A percentile compares a stretch with the other conserved stretches of the same genome.
These are phyloP conservation scores for Skeletonema marinoi DNA, from an alignment of 108 stramenopile species.

Conservation along the genomic window DNA sequence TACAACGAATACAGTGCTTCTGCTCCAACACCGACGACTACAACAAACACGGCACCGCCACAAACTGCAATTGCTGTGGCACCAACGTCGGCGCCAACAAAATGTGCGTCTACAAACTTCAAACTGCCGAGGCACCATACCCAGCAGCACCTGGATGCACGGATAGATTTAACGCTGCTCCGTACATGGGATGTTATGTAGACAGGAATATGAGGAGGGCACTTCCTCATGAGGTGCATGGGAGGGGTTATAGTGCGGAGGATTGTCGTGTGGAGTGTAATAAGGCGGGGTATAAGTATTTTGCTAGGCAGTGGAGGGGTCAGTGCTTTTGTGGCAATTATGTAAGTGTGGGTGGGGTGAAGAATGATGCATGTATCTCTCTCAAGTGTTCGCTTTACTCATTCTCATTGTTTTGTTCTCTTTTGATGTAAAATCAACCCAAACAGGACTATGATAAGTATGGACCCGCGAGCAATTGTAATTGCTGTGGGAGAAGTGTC, in stretches of 20 bases:
- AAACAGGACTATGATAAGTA: not conserved
- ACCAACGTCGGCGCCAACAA: slow-evolving; percentile 17
- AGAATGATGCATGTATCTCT: too few relatives aligned
- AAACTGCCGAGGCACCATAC: not conserved
- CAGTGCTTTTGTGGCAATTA: slow-evolving; percentile 26
- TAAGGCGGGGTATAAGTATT: slow-evolving; percentile 9
- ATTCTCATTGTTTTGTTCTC: not conserved
- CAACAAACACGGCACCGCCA: slow-evolving; percentile 8
- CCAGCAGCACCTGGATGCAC: not conserved
- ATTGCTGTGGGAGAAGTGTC: slow-evolving; percentile 13
- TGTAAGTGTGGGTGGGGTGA: not conserved
- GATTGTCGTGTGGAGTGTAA: slow-evolving; percentile 15
- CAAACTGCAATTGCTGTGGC: slow-evolving; percentile 26
- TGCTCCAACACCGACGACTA: slow-evolving; percentile 6
- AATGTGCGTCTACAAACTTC: slow-evolving; percentile 16
- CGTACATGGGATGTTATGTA: slow-evolving; percentile 5
- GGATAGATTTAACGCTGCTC: not conserved
- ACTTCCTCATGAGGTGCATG: not conserved
- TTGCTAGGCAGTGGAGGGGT: slow-evolving; percentile 20
- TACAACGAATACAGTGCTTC: not conserved
- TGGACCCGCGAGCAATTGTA: not conserved
- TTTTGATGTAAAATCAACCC: not conserved
- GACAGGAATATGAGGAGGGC: not conserved
- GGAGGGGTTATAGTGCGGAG: not conserved
- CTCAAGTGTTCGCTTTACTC: not conserved